Percentiles rank a stretch among this genome's conserved stretches.
Conservation (phyloP, 2,329 filamentous ascomycete genomes). For the Fusarium foetens region DNA sequence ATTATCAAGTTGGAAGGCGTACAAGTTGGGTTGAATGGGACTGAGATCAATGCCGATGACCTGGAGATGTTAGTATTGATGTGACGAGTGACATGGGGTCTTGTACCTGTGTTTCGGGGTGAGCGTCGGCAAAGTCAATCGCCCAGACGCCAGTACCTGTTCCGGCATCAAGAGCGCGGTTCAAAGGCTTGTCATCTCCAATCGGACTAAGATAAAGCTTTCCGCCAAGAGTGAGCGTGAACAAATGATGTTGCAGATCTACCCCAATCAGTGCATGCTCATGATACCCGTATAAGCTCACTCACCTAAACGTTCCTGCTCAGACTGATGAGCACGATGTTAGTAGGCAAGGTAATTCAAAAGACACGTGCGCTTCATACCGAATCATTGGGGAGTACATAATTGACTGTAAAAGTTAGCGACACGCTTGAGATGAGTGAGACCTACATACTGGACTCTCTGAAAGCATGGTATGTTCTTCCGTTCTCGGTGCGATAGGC, state of each 20-base stretch:
- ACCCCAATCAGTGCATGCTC: neutral
- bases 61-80: conserved; percentile 4
- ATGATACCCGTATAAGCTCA: rapidly evolving
- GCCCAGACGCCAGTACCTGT: conserved; percentile 60
- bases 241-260: conserved; percentile 53
- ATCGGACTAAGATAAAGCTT: conserved; percentile 46
- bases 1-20: neutral
- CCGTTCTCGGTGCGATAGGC: conserved; percentile 52
- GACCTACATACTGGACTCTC: conserved; percentile 40
- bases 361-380: conserved; percentile 22
- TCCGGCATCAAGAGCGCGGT: conserved; percentile 57
- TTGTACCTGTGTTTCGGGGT: conserved; percentile 45
- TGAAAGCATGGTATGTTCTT: conserved; percentile 51
- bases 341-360: conserved; percentile 5
- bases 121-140: conserved; percentile 55
- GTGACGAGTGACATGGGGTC: rapidly evolving
- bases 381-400: conserved; percentile 47
- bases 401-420: conserved; percentile 29
- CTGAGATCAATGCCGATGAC: conserved; percentile 56
- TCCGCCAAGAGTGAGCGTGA: conserved; percentile 47
- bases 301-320: conserved; percentile 48
- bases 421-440: rapidly evolving
- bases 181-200: conserved; percentile 33
- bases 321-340: conserved; percentile 32
- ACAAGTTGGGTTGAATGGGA: conserved; percentile 54